Percentiles rank a stretch among this genome's conserved stretches.
Evolutionary conservation across 1,284 basidiomycete species (phyloP).

Genomic region (Papiliotrema nemorosa): DNA sequence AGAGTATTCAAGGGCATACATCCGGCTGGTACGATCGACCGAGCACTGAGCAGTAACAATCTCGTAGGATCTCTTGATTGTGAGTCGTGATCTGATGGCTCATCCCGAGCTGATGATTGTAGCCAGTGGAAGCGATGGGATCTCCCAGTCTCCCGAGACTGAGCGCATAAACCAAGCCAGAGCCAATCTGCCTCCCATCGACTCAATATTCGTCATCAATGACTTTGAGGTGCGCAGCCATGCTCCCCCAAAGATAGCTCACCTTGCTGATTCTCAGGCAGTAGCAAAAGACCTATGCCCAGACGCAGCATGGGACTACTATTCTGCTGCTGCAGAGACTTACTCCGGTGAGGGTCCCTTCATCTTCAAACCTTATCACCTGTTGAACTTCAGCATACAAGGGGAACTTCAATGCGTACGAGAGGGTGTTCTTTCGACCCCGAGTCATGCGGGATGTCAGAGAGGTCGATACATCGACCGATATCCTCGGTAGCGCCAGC

Average conservation of each 20-base stretch:
- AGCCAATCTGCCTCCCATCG: background rate
- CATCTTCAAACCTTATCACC: background rate
- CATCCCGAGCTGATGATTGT: too few species aligned
- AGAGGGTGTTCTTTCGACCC: conserved; percentile 74
- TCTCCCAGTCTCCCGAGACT: too few species aligned
- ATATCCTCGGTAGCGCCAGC: conserved; percentile 66
- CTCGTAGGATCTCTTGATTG: conserved; percentile 24
- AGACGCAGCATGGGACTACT: conserved; percentile 71
- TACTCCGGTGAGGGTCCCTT: conserved; percentile 60
- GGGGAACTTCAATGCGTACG: conserved; percentile 18
- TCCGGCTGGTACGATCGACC: conserved; percentile 23
- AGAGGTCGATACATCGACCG: conserved; percentile 65
- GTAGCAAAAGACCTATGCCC: conserved; percentile 63
- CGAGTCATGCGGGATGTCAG: conserved; percentile 71
- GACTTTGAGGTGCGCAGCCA: too few species aligned
- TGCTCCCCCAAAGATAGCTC: too few species aligned
- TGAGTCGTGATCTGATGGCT: conserved; percentile 1
- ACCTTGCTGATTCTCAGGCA: too few species aligned
- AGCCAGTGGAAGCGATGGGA: too few species aligned
- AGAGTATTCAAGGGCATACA: conserved; percentile 24
- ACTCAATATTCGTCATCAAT: conserved; percentile 14
- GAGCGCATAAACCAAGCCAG: too few species aligned
- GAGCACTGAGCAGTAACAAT: conserved; percentile 15
- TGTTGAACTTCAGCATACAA: conserved; percentile 64
- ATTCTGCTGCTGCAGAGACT: conserved; percentile 73